Base-by-base conservation (phyloP, 2,329 filamentous ascomycete genomes). In the Penicillium sumatraense region DNA sequence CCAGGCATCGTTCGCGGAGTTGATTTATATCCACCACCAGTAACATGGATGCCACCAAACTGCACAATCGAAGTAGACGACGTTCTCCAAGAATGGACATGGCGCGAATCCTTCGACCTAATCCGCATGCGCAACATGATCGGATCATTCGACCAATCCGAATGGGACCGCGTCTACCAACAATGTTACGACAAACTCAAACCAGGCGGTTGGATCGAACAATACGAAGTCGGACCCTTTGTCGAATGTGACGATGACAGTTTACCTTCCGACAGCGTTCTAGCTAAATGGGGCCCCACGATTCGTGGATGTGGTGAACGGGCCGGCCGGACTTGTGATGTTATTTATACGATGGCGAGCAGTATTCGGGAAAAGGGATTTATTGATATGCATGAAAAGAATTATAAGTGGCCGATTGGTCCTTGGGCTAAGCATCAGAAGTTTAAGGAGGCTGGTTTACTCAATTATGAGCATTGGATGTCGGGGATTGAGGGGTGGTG, bases 391-490 rank as follows among this genome's bases (percentile, higher is more conserved):
- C 53, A 62, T 13, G 61, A 70, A 18, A 60, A 72, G 14, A 49
- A 67, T 7, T 65, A 62, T 42, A 66, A 68, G 49, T 62, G 68
- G 27, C 68, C 68, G 2, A 62, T 74, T 41, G 71, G 70, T 0
- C 54, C 64, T 0, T 74, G 71, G 71, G 61, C 67, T 1, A 65
- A 62, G 20, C 67, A 73, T 42, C 53, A 53, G 26, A 58, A 52
- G 16, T 57, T 68, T 33, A 70, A 72, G 49, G 61, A 70, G 50
- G 65, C 85, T 1, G 83, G 82, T 2, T 54, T 57, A 14, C 76
- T 63, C n/a, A 61, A 64, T 26, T 51, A 53, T 16, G 49, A 63
- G 20, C 67, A 70, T 27, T 68, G 66, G 68, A 63, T 58, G 42
- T 56, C 58, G 11, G 68, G 66, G 2, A 49, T 70, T 46, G 68